Conservation (phyloP, 441 rosid genomes). For the Sinapis alba region DNA sequence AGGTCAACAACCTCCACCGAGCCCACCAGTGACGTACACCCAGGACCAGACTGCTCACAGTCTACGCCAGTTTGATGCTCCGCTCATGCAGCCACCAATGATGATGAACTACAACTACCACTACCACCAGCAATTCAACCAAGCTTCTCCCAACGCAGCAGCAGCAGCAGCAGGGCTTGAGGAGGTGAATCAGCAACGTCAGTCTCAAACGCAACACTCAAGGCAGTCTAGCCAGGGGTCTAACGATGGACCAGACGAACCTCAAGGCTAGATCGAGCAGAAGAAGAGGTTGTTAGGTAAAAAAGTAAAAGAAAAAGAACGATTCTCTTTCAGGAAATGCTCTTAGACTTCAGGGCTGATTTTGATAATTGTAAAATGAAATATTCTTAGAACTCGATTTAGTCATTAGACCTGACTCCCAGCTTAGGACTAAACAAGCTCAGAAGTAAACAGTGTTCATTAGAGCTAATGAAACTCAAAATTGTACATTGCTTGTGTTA, state of each 20-base stretch:
- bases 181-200: neutral
- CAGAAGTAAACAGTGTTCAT: constrained; percentile 56
- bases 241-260: neutral
- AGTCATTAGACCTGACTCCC: too few relatives aligned
- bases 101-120: neutral
- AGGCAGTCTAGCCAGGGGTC: neutral
- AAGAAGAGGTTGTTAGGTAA: neutral
- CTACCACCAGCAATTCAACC: neutral
- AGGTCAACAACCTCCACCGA: too few relatives aligned
- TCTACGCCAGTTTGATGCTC: neutral
- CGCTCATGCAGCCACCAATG: neutral
- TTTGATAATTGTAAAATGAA: neutral
- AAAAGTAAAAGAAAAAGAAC: neutral
- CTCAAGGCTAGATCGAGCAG: neutral
- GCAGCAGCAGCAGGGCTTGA: neutral
- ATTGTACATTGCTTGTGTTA: constrained; percentile 34
- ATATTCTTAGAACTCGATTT: too few relatives aligned
- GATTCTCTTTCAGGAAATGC: neutral
- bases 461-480: constrained; percentile 28
- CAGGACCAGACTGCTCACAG: neutral
- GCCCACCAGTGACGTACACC: too few relatives aligned
- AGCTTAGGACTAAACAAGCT: too few relatives aligned
- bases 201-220: neutral
- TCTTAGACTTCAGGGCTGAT: neutral
- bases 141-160: neutral